phyloP scores from a whole-genome alignment of 345 rosid species.

The Boechera stricta region DNA sequence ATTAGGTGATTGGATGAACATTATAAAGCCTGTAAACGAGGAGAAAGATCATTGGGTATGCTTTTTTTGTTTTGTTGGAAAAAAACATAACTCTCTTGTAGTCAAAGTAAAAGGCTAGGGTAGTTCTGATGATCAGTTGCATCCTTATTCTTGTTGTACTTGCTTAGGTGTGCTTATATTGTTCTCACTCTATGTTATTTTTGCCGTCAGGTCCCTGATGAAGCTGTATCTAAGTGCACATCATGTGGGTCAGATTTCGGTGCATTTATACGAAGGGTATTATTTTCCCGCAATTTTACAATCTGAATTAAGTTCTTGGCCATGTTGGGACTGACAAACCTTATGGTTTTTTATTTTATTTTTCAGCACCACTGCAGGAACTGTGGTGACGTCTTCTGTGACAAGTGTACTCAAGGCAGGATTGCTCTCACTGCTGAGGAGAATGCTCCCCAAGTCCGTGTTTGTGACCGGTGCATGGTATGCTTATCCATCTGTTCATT shows the following conservation, averaged over 20 bases:
- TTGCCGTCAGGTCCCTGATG: slow-evolving; percentile 81
- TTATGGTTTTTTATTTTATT: slow-evolving; percentile 17
- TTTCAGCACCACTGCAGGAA: slow-evolving; percentile 98
- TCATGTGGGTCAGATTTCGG: slow-evolving; percentile 88
- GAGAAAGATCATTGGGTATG: slow-evolving; percentile 97
- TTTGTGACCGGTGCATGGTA: slow-evolving; percentile 97
- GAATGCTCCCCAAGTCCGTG: slow-evolving; percentile 92
- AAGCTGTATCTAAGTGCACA: slow-evolving; percentile 84
- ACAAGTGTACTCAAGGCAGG: slow-evolving; percentile 95
- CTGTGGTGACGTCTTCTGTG: slow-evolving; percentile 98
- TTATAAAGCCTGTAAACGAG: slow-evolving; percentile 87
- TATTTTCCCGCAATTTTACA: not conserved
- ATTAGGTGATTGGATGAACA: slow-evolving; percentile 84
- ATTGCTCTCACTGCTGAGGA: slow-evolving; percentile 95
- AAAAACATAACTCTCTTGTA: not conserved
- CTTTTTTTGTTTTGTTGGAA: not conserved
- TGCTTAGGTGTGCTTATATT: slow-evolving; percentile 19
- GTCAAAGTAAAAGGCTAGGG: slow-evolving; percentile 5
- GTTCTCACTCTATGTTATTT: slow-evolving; percentile 2
- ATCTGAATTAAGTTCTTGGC: slow-evolving; percentile 22
- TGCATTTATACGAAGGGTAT: slow-evolving; percentile 86
- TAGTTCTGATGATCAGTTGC: slow-evolving; percentile 4
- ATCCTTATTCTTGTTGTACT: not conserved
- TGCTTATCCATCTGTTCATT: slow-evolving; percentile 16
- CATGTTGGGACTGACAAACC: not conserved